A percentile compares a stretch with the other conserved stretches of the same genome.
These are phyloP conservation scores for Cryptococcus sp. DNA, from an alignment of 1,284 basidiomycete genomes.

Conservation along the genomic window DNA sequence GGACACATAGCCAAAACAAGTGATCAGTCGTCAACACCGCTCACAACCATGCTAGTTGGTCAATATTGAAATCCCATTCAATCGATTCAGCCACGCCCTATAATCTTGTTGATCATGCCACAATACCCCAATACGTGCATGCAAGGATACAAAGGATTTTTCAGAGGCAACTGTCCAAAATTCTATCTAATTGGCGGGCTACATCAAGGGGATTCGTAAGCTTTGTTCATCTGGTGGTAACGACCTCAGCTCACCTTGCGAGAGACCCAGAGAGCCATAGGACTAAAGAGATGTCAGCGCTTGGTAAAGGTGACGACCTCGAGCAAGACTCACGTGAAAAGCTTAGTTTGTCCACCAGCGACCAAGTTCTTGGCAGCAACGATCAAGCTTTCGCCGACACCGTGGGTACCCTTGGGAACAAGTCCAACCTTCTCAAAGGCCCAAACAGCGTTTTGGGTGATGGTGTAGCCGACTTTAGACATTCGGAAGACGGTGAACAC, in stretches of 20 bases:
- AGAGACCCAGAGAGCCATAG: slow-evolving; percentile 48
- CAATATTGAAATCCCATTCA: not conserved
- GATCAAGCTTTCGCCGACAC: slow-evolving; percentile 88
- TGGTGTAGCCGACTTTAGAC: slow-evolving; percentile 80
- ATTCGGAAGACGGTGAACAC: slow-evolving; percentile 83
- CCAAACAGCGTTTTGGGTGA: slow-evolving; percentile 81
- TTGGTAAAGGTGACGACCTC: not conserved
- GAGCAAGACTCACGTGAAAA: slow-evolving; percentile 54
- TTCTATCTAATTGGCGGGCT: slow-evolving; percentile 25
- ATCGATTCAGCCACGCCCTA: not conserved
- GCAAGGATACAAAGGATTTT: not conserved
- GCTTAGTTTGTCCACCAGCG: slow-evolving; percentile 82
- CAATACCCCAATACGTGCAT: slow-evolving; percentile 1
- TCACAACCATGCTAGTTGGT: not conserved
- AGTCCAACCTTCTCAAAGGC: slow-evolving; percentile 76
- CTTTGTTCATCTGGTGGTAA: no score
- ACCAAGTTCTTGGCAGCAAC: slow-evolving; percentile 78
- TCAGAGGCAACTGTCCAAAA: not conserved
- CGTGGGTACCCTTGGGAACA: slow-evolving; percentile 88
- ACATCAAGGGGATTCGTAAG: not conserved
- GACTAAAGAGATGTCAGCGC: slow-evolving; percentile 14
- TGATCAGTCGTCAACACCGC: not conserved
- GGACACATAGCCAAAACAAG: no score
- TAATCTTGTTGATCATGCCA: not conserved
- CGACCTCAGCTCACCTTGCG: slow-evolving; percentile 32